Base-by-base conservation (phyloP, 2,329 filamentous ascomycete genomes). In the Colletotrichum spaethianum region DNA sequence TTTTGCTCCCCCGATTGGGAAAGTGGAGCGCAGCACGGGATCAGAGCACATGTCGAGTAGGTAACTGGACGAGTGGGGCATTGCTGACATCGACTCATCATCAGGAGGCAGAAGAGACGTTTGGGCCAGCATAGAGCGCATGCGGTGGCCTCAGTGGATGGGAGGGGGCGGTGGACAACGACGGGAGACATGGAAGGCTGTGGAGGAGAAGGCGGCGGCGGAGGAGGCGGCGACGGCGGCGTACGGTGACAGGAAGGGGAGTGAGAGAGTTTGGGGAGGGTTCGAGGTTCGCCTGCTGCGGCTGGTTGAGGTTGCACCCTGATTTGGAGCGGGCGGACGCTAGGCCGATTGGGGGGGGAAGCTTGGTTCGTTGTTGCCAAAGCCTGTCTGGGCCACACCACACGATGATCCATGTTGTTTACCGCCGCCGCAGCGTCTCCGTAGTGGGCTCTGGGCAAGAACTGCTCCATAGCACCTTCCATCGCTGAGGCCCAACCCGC, bases 11-110 rank as follows among this genome's bases (percentile, higher is more conserved):
- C 53, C 28, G 64, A 44, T 50, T 20, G 28, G 70, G 53, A 60
- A 72, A 64, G 70, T 72, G 70, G 70, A 70, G 65, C 36, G 46
- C 66, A 64, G 65, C 65, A 64, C 53, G 44, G 64, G 66, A 63
- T 38, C 56, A 60, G 31, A 60, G 53, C 63, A 60, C 53, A 57
- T 71, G 55, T 72, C 31, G 65, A 53, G 59, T 59, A 53, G 48
- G 59, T 59, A 53, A 38, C 52, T 63, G 52, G 53, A 42, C 60
- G 48, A 42, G 53, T 50, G 61, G 48, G 56, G 38, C 67, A 18
- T 33, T 36, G n/a, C 8, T 20, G 31, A 50, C 28, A 55, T 53
- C 56, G 57, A 72, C 68, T 68, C 50, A 67, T 36, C 36, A 48
- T 42, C 14, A 33, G 12, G 36, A 28, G 33, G 31, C 33, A 42